phyloP scores from a whole-genome alignment of 345 rosid species.

The Melaleuca quinquenervia region DNA sequence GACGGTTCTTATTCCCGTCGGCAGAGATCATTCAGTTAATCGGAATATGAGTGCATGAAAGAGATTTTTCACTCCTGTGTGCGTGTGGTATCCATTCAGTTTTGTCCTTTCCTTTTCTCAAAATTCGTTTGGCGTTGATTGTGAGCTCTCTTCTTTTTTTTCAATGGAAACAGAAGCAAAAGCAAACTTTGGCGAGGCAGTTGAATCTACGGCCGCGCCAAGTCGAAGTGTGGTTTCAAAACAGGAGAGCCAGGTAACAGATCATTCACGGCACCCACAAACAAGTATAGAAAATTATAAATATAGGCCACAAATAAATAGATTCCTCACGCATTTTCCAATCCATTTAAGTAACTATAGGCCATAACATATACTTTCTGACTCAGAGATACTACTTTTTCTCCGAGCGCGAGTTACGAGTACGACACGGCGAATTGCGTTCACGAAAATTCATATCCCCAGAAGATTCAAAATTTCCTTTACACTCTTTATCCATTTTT shows the following conservation, averaged over 20 bases:
- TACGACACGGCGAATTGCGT: background rate
- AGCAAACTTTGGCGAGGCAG: constrained; percentile 84
- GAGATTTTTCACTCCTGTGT: background rate
- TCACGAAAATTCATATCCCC: background rate
- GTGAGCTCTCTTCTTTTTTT: background rate
- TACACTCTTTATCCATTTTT: background rate
- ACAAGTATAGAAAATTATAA: background rate
- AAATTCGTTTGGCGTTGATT: background rate
- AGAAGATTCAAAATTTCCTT: background rate
- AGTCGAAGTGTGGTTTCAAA: constrained; percentile 99
- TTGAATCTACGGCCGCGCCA: constrained; percentile 85
- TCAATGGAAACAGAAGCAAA: constrained; percentile 49
- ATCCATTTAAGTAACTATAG: background rate
- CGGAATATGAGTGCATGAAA: background rate
- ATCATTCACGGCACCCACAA: background rate
- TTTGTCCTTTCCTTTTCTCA: background rate
- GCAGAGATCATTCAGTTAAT: background rate
- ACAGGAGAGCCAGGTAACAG: constrained; percentile 88
- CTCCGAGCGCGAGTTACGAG: constrained; percentile 1
- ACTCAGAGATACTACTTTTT: background rate
- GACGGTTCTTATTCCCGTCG: background rate
- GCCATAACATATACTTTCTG: background rate
- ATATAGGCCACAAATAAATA: background rate
- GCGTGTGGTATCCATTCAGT: background rate
- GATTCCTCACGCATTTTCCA: background rate